These are phyloP conservation scores for Spathaspora jeffriesii DNA, from an alignment of 1,139 yeast species.

Conservation along the genomic window DNA sequence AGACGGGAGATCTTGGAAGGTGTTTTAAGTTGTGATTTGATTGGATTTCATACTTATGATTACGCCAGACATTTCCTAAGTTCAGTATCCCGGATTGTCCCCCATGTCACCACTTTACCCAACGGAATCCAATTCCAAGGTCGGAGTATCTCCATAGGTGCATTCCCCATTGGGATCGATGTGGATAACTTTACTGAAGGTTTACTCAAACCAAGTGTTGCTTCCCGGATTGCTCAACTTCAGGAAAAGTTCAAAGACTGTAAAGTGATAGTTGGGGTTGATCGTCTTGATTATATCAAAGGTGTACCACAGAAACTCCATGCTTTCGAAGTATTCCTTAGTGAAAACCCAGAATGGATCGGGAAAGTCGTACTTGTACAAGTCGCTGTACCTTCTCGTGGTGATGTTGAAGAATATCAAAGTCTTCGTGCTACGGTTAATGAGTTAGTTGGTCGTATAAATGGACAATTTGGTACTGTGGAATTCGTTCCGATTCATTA, in stretches of 20 bases:
- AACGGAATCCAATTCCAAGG: conserved; percentile 86
- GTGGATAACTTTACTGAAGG: conserved; percentile 90
- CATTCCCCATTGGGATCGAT: conserved; percentile 98
- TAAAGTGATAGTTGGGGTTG: conserved; percentile 94
- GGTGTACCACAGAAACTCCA: conserved; percentile 98
- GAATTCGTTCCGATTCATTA: conserved; percentile 98
- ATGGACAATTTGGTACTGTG: conserved; percentile 95
- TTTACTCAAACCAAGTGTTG: conserved; percentile 61
- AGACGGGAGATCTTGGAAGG: conserved; percentile 91
- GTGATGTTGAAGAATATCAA: conserved; percentile 98
- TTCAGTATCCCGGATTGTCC: conserved; percentile 82
- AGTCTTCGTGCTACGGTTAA: conserved; percentile 91
- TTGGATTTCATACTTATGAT: conserved; percentile 99
- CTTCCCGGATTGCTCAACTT: conserved; percentile 63
- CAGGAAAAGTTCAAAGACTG: conserved; percentile 63
- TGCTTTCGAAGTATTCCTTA: conserved; percentile 90
- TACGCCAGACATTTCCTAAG: conserved; percentile 97
- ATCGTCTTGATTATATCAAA: conserved; percentile 91
- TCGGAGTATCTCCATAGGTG: conserved; percentile 83
- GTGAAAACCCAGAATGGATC: conserved; percentile 97
- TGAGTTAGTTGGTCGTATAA: conserved; percentile 94
- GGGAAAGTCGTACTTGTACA: conserved; percentile 96
- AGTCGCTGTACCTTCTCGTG: conserved; percentile 97
- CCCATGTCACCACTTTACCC: conserved; percentile 79
- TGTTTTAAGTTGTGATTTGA: conserved; percentile 88